Evolutionary conservation across 2,329 filamentous ascomycete species (phyloP), one percentile per base, ranked within the genome.

Genomic region (Colletotrichum sublineola): DNA sequence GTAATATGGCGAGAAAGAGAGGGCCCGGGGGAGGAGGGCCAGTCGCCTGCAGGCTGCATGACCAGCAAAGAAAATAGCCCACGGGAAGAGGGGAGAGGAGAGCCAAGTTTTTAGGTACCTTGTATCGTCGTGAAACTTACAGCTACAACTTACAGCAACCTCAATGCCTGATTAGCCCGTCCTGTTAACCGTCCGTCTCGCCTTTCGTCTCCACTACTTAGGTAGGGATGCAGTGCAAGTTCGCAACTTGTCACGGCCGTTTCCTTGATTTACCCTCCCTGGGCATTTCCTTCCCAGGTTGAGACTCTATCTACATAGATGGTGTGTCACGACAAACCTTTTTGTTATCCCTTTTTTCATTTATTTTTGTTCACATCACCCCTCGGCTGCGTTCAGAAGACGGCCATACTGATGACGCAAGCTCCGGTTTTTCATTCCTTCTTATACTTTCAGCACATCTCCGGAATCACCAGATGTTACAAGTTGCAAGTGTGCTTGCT

Each of bases 401-500:
- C 68, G 57, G 44, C 29, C 40, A 50, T 36, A 42, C 69, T 58
- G 60, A 36, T 58, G 44, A 55, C 46, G 33, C 53, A 50, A 36
- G 4, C 56, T 58, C 69, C 18, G 18, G 60, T 72, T 73, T 73
- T 36, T 44, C 5, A n/a, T 57, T 36, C 11, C 31, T 11, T 33
- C 2, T 40, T 57, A 57, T 20, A 65, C 66, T 73, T 73, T 70
- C 67, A 55, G 70, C 66, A 69, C 66, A 66, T 69, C 55, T 46
- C 69, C 46, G 52, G 53, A 24, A 53, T 42, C 36, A 53, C 33
- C 48, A 42, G 33, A 70, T 65, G 70, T 65, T 65, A 60, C 55
- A 60, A 61, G 24, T 24, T 24, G 24, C 24, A 24, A 24, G 24
- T 24, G 24, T 24, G 24, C 24, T 24, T 24, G 24, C 24, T 65